Evolutionary conservation across 257 asterid genomes (phyloP), one percentile per base, ranked within the genome.

Genomic region (Solanum chmielewskii): DNA sequence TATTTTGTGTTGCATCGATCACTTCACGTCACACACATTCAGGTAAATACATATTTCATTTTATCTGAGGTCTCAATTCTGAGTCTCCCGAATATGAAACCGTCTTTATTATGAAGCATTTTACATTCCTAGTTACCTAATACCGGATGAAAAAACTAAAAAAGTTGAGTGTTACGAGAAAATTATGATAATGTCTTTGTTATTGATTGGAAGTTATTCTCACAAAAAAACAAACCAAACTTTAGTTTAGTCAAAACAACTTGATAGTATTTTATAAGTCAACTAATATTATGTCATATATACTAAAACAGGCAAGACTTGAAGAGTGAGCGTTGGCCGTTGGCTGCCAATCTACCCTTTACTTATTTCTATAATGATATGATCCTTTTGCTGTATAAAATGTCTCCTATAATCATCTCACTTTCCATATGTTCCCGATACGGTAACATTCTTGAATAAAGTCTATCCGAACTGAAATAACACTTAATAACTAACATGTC

Each of bases 401-500:
- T 74, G 12, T 5, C 52, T 27, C 52, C 8, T 11, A 37, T 74
- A 25, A 7, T 69, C 83, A 69, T 87, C 85, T 33, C 23, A 35
- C 4, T 39, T 4, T 80, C 18, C 86, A n/a, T 71, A 62, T n/a
- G 29, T 62, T n/a, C 9, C 31, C 16, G 33, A 4, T 4, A 15
- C 3, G 16, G 9, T n/a, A 0, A n/a, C 33, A 62, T 62, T 62
- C 33, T 62, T 62, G 31, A 62, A 62, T 62, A 11, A 62, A 62
- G 70, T 62, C 70, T 62, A 62, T n/a, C 33, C 3, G 16, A 62
- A 62, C 31, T 11, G 15, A n/a, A 62, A 9, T 62, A 23, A 13
- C 69, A 62, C 31, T 62, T 44, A 42, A 45, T 4, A 71, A 80
- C 44, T 25, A 29, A 47, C 18, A 88, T 90, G 90, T 52, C 91